These are phyloP conservation scores for Ophiostoma himal-ulmi DNA, from an alignment of 2,329 filamentous ascomycete species.

Conservation along the genomic window DNA sequence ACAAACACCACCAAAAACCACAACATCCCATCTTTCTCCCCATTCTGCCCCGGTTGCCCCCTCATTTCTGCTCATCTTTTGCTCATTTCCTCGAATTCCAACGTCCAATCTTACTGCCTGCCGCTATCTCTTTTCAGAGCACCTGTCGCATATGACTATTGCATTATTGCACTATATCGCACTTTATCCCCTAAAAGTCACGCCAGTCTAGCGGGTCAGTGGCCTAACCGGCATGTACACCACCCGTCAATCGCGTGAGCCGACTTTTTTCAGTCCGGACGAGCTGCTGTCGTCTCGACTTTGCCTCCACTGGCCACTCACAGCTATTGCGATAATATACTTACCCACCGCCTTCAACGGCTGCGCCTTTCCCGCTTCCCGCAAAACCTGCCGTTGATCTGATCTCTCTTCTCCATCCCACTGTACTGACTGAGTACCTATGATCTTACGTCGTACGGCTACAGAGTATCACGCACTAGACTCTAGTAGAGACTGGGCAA, in stretches of 20 bases:
- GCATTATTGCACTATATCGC: neutral
- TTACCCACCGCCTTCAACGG: slow-evolving; percentile 16
- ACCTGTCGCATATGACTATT: neutral
- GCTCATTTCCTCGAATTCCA: slow-evolving; percentile 9
- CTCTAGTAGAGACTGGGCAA: neutral
- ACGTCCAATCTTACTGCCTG: slow-evolving; percentile 11
- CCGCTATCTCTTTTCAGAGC: neutral
- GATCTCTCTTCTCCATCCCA: slow-evolving; percentile 3
- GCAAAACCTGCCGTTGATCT: neutral
- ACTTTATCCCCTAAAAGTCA: slow-evolving; percentile 19
- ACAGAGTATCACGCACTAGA: neutral
- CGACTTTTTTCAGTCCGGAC: neutral
- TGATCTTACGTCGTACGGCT: neutral
- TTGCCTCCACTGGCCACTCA: neutral
- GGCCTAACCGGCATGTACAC: slow-evolving; percentile 17
- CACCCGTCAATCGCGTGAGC: slow-evolving; percentile 16
- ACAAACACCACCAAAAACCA: neutral
- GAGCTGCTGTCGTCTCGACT: neutral
- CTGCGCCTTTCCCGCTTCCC: neutral
- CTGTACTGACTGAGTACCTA: neutral
- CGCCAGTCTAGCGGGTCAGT: slow-evolving; percentile 18
- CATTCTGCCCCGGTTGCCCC: neutral
- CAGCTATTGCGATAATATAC: neutral
- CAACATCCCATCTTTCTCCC: neutral
- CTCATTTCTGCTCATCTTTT: neutral